Evolutionary conservation across 768 basidiomycete species (phyloP).

Genomic region (Dacryopinax primogenitus): DNA sequence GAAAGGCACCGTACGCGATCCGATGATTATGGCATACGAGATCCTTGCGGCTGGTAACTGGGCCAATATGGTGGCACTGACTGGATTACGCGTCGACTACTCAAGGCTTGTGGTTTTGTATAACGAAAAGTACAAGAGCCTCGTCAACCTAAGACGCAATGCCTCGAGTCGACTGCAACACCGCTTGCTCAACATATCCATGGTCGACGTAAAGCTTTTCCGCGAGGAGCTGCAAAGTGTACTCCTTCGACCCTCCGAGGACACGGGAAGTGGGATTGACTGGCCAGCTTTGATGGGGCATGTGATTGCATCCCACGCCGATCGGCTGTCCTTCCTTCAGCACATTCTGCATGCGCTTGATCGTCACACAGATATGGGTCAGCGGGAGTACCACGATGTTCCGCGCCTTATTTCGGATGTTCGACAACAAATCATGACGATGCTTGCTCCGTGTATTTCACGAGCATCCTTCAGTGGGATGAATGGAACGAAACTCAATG

Average conservation of each 20-base stretch:
- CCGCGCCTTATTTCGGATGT: not conserved
- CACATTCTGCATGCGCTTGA: not conserved
- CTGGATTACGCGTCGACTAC: slow-evolving; percentile 6
- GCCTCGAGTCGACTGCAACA: not conserved
- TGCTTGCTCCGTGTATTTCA: not conserved
- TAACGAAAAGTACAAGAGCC: slow-evolving; percentile 10
- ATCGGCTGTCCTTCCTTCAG: not conserved
- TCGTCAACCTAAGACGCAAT: not conserved
- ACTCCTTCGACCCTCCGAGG: not conserved
- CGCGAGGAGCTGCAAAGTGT: not conserved
- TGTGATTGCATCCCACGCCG: not conserved
- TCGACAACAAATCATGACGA: not conserved
- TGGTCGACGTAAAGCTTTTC: not conserved
- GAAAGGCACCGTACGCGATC: slow-evolving; percentile 6
- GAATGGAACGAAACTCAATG: not conserved
- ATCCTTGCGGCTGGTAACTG: slow-evolving; percentile 10
- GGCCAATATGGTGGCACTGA: not conserved
- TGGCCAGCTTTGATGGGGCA: not conserved
- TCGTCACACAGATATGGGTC: not conserved
- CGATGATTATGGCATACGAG: not conserved
- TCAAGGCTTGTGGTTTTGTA: slow-evolving; percentile 6
- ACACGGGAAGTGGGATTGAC: not conserved
- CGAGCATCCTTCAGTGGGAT: not conserved
- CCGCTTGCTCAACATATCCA: not conserved
- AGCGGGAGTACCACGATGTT: not conserved